phyloP scores from a whole-genome alignment of 179 eudicot species.

The Silene vulgaris region DNA sequence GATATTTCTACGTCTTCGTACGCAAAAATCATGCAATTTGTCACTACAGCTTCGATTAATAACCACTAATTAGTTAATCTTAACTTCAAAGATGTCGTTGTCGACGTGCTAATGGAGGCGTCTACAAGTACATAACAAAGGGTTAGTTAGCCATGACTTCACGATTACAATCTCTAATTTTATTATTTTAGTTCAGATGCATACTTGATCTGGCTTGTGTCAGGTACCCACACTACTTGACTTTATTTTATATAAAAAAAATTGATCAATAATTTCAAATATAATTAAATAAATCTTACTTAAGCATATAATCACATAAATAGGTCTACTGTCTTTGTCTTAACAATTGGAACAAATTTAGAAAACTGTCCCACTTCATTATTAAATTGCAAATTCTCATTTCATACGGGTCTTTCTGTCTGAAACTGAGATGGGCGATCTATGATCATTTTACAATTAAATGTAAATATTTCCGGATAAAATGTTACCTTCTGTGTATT shows the following conservation, averaged over 20 bases:
- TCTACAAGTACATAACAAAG: constrained; percentile 9
- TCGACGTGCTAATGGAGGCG: constrained; percentile 15
- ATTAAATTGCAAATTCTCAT: neutral
- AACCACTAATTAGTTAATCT: constrained; percentile 13
- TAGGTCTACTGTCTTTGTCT: constrained; percentile 22
- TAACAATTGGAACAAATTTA: constrained; percentile 23
- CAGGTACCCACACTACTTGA: constrained; percentile 16
- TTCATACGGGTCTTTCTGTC: too few relatives aligned
- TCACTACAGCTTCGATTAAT: constrained; percentile 10
- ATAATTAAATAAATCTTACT: neutral
- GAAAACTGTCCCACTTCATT: constrained; percentile 20
- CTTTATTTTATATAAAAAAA: neutral
- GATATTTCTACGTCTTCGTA: neutral
- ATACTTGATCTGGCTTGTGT: neutral
- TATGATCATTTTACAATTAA: too few relatives aligned
- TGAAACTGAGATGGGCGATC: too few relatives aligned
- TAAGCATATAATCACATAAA: constrained; percentile 12
- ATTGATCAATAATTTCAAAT: neutral
- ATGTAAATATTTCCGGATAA: neutral
- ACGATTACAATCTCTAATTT: neutral
- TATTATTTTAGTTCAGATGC: neutral
- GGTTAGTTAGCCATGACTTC: constrained; percentile 26
- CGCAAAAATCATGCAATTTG: neutral
- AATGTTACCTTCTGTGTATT: too few relatives aligned
- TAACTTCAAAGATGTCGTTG: neutral